Conservation (phyloP, 768 basidiomycete species). For the Tulasnella sp. region DNA sequence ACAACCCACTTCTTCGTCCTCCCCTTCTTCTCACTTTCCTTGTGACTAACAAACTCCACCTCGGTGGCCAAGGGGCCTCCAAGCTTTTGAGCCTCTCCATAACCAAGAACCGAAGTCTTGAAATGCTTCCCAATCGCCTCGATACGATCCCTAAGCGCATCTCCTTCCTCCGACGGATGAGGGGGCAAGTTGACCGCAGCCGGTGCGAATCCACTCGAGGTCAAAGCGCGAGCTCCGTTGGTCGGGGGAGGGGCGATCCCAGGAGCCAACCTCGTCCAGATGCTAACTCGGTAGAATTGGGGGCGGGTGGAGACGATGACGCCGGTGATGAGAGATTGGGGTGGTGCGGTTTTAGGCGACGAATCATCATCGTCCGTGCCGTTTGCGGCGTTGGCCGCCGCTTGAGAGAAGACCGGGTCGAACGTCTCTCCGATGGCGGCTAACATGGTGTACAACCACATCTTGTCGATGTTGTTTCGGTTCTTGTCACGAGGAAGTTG, state of each 20-base stretch:
- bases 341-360: slow-evolving; percentile 40
- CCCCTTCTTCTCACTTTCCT: slow-evolving; percentile 92
- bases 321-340: slow-evolving; percentile 65
- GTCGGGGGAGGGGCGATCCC: neutral
- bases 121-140: slow-evolving; percentile 82
- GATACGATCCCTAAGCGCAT: slow-evolving; percentile 65
- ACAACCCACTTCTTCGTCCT: slow-evolving; percentile 41
- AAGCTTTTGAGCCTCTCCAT: slow-evolving; percentile 60
- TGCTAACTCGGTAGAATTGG: slow-evolving; percentile 91
- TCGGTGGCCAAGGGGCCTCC: slow-evolving; percentile 86
- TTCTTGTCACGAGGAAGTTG: slow-evolving; percentile 97
- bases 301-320: slow-evolving; percentile 93
- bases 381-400: slow-evolving; percentile 38
- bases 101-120: slow-evolving; percentile 85
- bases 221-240: slow-evolving; percentile 3
- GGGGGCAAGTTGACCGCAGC: neutral
- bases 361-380: slow-evolving; percentile 33
- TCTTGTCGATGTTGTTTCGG: slow-evolving; percentile 70
- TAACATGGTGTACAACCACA: slow-evolving; percentile 99
- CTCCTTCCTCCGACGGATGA: slow-evolving; percentile 36
- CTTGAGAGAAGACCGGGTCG: slow-evolving; percentile 65
- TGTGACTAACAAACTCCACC: slow-evolving; percentile 90
- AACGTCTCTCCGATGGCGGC: slow-evolving; percentile 99
- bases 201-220: slow-evolving; percentile 13
- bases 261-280: slow-evolving; percentile 92